phyloP scores from a whole-genome alignment of 1,284 basidiomycete species.

The Sanghuangporus weigelae region DNA sequence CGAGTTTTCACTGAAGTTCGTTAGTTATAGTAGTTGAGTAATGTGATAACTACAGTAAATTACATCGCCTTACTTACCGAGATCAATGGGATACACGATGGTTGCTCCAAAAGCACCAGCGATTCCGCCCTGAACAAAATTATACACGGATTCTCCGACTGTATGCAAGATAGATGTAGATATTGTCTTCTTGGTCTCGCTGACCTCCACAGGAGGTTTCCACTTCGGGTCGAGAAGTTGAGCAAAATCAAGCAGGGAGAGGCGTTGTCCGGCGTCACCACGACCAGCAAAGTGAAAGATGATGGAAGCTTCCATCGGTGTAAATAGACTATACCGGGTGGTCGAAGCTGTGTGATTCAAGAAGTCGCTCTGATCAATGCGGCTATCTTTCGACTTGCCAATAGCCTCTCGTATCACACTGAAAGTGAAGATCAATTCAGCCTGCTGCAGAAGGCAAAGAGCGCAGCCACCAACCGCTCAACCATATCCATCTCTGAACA shows the following conservation, averaged over 20 bases:
- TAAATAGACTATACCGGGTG: slow-evolving; percentile 89
- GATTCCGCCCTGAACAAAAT: slow-evolving; percentile 86
- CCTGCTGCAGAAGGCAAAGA: slow-evolving; percentile 5
- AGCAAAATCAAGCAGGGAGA: slow-evolving; percentile 83
- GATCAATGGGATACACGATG: slow-evolving; percentile 91
- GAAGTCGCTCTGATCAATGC: slow-evolving; percentile 83
- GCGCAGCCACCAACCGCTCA: slow-evolving; percentile 55
- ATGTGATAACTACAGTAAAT: slow-evolving; percentile 1
- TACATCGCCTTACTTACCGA: slow-evolving; percentile 55
- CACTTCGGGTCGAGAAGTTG: slow-evolving; percentile 85
- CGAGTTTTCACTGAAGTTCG: slow-evolving; percentile 46
- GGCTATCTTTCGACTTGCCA: slow-evolving; percentile 86
- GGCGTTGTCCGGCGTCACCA: slow-evolving; percentile 60
- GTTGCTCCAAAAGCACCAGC: slow-evolving; percentile 92
- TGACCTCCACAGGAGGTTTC: slow-evolving; percentile 59
- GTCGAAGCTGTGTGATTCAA: slow-evolving; percentile 66
- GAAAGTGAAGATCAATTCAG: slow-evolving; percentile 12
- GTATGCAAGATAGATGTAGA: slow-evolving; percentile 35
- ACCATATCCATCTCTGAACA: slow-evolving; percentile 88
- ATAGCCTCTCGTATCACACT: slow-evolving; percentile 84
- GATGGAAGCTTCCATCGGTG: slow-evolving; percentile 93
- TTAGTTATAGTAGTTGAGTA: neutral
- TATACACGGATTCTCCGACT: slow-evolving; percentile 70
- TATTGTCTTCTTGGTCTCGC: slow-evolving; percentile 29
- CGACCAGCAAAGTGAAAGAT: slow-evolving; percentile 94